A percentile compares a stretch with the other conserved stretches of the same genome.
Conservation (phyloP, 1,284 basidiomycete genomes). For the Ustilago trichophora region DNA sequence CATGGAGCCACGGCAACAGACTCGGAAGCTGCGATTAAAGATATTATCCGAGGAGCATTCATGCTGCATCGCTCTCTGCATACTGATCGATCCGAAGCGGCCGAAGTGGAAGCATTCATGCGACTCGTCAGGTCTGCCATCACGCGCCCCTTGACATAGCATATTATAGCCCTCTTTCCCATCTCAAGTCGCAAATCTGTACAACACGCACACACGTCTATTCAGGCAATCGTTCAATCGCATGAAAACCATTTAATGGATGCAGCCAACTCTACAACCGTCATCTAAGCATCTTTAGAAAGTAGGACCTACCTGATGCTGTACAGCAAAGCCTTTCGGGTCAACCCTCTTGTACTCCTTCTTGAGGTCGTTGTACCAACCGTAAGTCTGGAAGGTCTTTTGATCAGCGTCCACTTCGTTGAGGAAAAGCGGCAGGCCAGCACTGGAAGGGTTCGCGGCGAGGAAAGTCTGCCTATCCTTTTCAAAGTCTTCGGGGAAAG, state of each 20-base stretch:
- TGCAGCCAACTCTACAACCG: too few species aligned
- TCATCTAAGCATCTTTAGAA: conserved; percentile 7
- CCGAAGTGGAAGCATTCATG: conserved; percentile 10
- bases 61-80: conserved; percentile 9
- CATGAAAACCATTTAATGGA: too few species aligned
- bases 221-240: too few species aligned
- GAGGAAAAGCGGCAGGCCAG: conserved; percentile 44
- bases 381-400: conserved; percentile 30
- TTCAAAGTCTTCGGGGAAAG: conserved; percentile 21
- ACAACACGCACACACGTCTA: too few species aligned
- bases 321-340: conserved; percentile 18
- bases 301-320: conserved; percentile 18
- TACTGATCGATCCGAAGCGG: background rate
- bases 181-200: too few species aligned
- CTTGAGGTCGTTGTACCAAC: conserved; percentile 25
- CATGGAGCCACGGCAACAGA: background rate
- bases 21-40: conserved; percentile 18
- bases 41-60: conserved; percentile 27
- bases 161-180: too few species aligned
- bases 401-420: conserved; percentile 46
- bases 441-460: conserved; percentile 3
- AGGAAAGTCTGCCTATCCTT: conserved; percentile 4
- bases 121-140: conserved; percentile 11
- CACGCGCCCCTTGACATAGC: too few species aligned
- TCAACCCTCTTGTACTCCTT: conserved; percentile 29